Conservation (phyloP, 2,329 filamentous ascomycete genomes). For the Alternaria sp. region DNA sequence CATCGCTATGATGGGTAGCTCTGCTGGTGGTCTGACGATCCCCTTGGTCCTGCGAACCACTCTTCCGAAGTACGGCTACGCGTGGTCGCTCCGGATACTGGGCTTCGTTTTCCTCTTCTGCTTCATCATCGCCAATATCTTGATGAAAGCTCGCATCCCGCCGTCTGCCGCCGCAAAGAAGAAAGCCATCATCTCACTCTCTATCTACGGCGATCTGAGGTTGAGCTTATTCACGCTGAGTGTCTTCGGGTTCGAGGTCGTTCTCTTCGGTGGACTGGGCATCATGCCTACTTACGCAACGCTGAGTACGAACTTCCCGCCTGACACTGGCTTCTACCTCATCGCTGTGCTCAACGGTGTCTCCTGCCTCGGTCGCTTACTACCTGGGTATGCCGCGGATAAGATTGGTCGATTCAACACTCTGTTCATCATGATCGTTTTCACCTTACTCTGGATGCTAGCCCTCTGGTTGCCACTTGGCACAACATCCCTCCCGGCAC, state of each 20-base stretch:
- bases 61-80: constrained; percentile 44
- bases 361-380: constrained; percentile 49
- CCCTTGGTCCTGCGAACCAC: constrained; percentile 45
- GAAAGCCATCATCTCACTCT: constrained; percentile 44
- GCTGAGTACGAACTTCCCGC: constrained; percentile 42
- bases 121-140: constrained; percentile 40
- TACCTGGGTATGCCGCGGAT: constrained; percentile 51
- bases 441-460: constrained; percentile 46
- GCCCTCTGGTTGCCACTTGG: constrained; percentile 45
- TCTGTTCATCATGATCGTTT: constrained; percentile 44
- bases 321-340: constrained; percentile 45
- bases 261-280: constrained; percentile 51
- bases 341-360: constrained; percentile 51
- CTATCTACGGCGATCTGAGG: constrained; percentile 43
- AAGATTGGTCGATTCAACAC: constrained; percentile 52
- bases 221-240: constrained; percentile 43
- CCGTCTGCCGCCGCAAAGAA: constrained; percentile 38
- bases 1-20: constrained; percentile 48
- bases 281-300: constrained; percentile 51
- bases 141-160: constrained; percentile 46
- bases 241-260: constrained; percentile 45
- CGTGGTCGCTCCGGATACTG: constrained; percentile 49
- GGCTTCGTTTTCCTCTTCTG: constrained; percentile 45
- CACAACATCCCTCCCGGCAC: constrained; percentile 34
- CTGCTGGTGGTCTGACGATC: constrained; percentile 45